Conservation (phyloP, 305 asterid species). For the Nicotiana rustica region DNA sequence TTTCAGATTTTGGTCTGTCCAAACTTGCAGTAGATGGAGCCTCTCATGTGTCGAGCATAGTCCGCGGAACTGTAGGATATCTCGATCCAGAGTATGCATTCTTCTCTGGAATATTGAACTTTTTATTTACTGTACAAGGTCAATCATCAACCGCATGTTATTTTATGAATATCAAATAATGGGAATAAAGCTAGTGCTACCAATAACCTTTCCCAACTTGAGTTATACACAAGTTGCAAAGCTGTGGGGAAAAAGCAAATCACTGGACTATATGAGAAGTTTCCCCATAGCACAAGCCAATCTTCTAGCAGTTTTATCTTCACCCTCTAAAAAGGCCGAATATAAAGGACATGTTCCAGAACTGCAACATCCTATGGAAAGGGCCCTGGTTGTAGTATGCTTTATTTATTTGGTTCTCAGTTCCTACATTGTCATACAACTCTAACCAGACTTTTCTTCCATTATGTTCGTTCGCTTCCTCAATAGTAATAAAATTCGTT, state of each 20-base stretch:
- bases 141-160: background rate
- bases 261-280: background rate
- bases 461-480: background rate
- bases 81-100: slow-evolving; percentile 94
- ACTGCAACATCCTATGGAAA: background rate
- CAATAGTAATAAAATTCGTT: background rate
- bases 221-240: slow-evolving; percentile 20
- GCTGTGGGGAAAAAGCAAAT: slow-evolving; percentile 8
- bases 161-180: slow-evolving; percentile 15
- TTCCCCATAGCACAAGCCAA: background rate
- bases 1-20: slow-evolving; percentile 97
- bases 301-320: slow-evolving; percentile 3
- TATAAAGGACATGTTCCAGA: background rate
- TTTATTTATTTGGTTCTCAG: background rate
- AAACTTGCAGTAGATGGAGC: slow-evolving; percentile 96
- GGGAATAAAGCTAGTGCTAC: background rate
- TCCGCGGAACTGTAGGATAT: slow-evolving; percentile 99
- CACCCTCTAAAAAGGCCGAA: background rate
- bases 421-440: background rate
- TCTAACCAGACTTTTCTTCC: slow-evolving; percentile 6
- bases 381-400: slow-evolving; percentile 6
- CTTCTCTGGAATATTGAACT: slow-evolving; percentile 4
- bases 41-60: slow-evolving; percentile 97
- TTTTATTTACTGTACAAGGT: slow-evolving; percentile 7
- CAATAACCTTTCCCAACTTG: background rate